Evolutionary conservation across 2,329 filamentous ascomycete species (phyloP).

Genomic region (Thielaviopsis ethacetica): DNA sequence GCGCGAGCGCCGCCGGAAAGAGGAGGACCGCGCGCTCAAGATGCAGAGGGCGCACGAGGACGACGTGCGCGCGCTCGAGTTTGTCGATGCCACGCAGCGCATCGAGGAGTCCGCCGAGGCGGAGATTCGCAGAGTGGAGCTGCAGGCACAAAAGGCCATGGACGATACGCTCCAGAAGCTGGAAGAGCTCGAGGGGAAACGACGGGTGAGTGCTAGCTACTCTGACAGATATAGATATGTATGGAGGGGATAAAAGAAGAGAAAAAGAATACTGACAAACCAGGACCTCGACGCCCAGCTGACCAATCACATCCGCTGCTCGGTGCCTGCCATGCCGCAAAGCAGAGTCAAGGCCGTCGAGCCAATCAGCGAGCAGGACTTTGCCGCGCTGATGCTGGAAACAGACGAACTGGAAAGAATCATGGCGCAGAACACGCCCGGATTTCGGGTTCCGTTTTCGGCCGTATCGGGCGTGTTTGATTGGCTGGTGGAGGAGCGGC

Average conservation of each 20-base stretch:
- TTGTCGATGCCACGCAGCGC: slow-evolving; percentile 21
- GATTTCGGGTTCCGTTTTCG: not conserved
- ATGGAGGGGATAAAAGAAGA: no score
- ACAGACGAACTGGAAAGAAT: not conserved
- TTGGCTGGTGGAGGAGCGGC: not conserved
- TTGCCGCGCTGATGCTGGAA: slow-evolving; percentile 2
- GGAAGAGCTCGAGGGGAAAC: not conserved
- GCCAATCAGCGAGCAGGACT: not conserved
- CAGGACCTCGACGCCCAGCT: not conserved
- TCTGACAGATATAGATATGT: no score
- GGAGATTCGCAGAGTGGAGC: not conserved
- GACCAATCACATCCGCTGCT: not conserved
- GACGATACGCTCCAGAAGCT: not conserved
- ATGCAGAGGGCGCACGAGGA: slow-evolving; percentile 22
- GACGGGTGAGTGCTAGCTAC: not conserved
- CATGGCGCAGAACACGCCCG: not conserved
- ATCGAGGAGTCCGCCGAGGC: not conserved
- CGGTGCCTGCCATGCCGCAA: not conserved
- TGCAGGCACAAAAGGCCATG: not conserved
- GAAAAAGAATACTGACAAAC: not conserved
- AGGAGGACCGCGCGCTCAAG: slow-evolving; percentile 21
- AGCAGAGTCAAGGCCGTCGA: not conserved
- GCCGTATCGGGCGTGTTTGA: not conserved
- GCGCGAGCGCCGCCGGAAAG: slow-evolving; percentile 19
- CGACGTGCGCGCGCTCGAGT: slow-evolving; percentile 19